phyloP scores from a whole-genome alignment of 768 basidiomycete genomes.

The Pleurotus eryngii region DNA sequence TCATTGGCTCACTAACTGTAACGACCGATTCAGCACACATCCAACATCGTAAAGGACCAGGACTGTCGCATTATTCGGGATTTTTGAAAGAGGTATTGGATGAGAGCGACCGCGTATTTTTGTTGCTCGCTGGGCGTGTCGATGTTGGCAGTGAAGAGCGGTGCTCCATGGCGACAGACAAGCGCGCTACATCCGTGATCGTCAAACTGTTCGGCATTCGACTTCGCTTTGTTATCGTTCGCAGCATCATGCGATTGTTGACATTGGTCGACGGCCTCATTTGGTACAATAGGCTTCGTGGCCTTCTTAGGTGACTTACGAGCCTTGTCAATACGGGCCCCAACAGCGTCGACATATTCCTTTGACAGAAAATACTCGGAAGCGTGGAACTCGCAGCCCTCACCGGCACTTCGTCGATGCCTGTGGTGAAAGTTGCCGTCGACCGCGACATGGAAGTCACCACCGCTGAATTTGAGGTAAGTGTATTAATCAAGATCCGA shows the following conservation, averaged over 20 bases:
- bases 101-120: no score
- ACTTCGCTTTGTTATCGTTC: conserved; percentile 19
- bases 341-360: conserved; percentile 17
- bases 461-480: no score
- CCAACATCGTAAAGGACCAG: no score
- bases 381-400: conserved; percentile 18
- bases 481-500: no score
- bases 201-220: conserved; percentile 12
- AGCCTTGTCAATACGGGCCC: conserved; percentile 10
- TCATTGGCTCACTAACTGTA: no score
- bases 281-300: conserved; percentile 12
- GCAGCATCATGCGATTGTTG: conserved; percentile 22
- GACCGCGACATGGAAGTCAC: no score
- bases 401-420: conserved; percentile 16
- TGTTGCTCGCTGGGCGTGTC: no score
- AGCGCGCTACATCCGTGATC: conserved; percentile 28
- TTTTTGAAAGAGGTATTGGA: no score
- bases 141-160: conserved; percentile 29
- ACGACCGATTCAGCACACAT: no score
- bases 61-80: no score
- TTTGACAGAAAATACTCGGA: conserved; percentile 21
- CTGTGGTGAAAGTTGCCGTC: no score
- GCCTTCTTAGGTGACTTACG: conserved; percentile 7
- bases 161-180: conserved; percentile 29
- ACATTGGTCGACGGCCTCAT: conserved; percentile 22